Percentiles rank a stretch among this genome's conserved stretches.
These are phyloP conservation scores for Pseudogymnoascus sp. DNA, from an alignment of 2,329 filamentous ascomycete genomes.

Conservation along the genomic window DNA sequence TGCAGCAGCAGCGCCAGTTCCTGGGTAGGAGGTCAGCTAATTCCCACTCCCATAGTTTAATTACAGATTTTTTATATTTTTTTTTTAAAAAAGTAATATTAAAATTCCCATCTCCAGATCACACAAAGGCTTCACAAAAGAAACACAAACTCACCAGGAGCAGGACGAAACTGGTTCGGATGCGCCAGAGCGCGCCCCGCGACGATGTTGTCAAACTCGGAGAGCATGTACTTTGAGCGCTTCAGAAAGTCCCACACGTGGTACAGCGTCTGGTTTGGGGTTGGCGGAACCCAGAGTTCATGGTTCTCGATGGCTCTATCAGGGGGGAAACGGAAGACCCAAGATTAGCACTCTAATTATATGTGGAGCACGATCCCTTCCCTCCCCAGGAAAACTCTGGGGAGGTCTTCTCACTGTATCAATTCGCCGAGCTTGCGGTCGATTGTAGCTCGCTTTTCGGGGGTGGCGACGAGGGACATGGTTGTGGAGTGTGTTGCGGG, in stretches of 20 bases:
- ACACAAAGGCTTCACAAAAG: background rate
- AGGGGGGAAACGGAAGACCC: background rate
- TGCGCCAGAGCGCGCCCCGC: constrained; percentile 27
- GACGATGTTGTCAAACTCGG: constrained; percentile 33
- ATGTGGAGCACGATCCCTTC: background rate
- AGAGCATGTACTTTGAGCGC: constrained; percentile 35
- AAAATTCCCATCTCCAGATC: background rate
- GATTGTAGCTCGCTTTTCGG: background rate
- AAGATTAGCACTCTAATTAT: constrained; percentile 3
- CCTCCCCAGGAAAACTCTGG: constrained; percentile 1
- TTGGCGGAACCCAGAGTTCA: constrained; percentile 16
- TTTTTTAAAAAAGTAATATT: background rate
- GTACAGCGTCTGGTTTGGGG: constrained; percentile 28
- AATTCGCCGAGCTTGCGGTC: background rate
- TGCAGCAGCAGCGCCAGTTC: constrained; percentile 16
- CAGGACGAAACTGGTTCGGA: constrained; percentile 29
- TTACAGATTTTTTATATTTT: too few species aligned
- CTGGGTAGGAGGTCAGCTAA: constrained; percentile 3
- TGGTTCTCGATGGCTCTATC: constrained; percentile 18
- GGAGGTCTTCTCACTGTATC: background rate
- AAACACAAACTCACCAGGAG: constrained; percentile 11
- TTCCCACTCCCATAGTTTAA: background rate
- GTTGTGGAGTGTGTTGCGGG: background rate
- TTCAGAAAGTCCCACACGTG: constrained; percentile 36
- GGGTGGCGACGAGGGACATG: background rate